phyloP scores from a whole-genome alignment of 164 flowering plant species.

The Tinospora cordifolia region DNA sequence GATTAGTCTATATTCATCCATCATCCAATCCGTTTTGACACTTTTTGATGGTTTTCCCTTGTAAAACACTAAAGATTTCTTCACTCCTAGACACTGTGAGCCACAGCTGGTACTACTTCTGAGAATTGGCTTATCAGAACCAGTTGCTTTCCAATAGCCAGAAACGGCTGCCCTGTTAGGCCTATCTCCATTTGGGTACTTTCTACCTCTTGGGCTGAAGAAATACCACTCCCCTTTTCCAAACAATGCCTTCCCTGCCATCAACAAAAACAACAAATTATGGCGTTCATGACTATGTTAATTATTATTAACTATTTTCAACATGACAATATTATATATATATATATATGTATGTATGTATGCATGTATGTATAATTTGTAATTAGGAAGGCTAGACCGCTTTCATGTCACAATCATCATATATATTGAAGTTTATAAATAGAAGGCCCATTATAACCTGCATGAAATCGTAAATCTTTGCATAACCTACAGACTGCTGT shows the following conservation, averaged over 20 bases:
- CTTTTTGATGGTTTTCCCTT: conserved; percentile 53
- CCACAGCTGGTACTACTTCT: conserved; percentile 24
- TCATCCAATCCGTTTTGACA: conserved; percentile 43
- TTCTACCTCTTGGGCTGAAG: conserved; percentile 28
- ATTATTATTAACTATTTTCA: background rate
- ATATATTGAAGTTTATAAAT: too few species aligned
- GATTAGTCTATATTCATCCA: conserved; percentile 43
- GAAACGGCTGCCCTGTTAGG: conserved; percentile 31
- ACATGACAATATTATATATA: background rate
- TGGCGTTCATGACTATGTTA: background rate
- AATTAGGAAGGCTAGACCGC: too few species aligned
- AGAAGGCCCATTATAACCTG: too few species aligned
- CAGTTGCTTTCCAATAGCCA: conserved; percentile 54
- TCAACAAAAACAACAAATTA: background rate
- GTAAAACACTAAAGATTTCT: conserved; percentile 50
- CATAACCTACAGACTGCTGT: too few species aligned
- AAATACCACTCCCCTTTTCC: conserved; percentile 34
- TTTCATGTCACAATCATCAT: too few species aligned
- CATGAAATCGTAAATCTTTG: too few species aligned
- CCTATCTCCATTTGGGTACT: conserved; percentile 29
- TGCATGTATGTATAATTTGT: too few species aligned
- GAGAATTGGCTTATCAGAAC: conserved; percentile 42
- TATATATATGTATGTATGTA: too few species aligned
- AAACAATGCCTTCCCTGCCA: conserved; percentile 18
- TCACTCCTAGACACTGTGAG: conserved; percentile 38